Conservation (phyloP, 495 filamentous ascomycete species). For the Xanthoparmelia taractica region DNA sequence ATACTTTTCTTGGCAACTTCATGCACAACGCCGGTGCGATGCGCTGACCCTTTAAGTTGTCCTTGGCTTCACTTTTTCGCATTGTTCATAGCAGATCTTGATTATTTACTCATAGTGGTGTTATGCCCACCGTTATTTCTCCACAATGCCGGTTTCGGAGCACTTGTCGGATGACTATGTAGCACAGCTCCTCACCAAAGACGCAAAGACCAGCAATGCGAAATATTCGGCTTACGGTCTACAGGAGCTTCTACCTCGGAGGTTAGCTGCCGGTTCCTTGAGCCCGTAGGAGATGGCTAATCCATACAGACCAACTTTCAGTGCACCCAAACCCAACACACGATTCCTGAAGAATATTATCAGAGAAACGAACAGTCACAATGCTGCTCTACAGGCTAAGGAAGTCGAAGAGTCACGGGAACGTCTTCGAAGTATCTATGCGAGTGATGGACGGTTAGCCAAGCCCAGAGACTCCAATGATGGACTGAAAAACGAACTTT, state of each 20-base stretch:
- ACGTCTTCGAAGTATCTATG: slow-evolving; percentile 45
- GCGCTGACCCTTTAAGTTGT: not conserved
- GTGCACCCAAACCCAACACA: slow-evolving; percentile 84
- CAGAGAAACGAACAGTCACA: slow-evolving; percentile 80
- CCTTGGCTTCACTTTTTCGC: not conserved
- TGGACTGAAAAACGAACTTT: slow-evolving; percentile 5
- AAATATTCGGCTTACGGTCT: slow-evolving; percentile 68
- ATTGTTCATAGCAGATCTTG: not conserved
- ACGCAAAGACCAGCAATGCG: slow-evolving; percentile 60
- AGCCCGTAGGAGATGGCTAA: slow-evolving; percentile 14
- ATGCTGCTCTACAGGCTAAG: slow-evolving; percentile 74
- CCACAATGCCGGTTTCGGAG: slow-evolving; percentile 28
- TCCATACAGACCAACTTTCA: slow-evolving; percentile 41
- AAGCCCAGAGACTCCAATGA: slow-evolving; percentile 11
- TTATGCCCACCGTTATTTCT: not conserved
- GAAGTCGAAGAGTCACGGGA: slow-evolving; percentile 61
- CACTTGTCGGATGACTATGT: slow-evolving; percentile 56
- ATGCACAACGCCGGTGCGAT: not conserved
- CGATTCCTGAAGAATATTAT: slow-evolving; percentile 84
- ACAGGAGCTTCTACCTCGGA: slow-evolving; percentile 58
- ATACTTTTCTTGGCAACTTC: slow-evolving; percentile 12
- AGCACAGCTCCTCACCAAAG: slow-evolving; percentile 61
- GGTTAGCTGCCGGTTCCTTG: slow-evolving; percentile 39
- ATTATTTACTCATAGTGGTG: not conserved
- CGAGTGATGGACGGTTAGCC: slow-evolving; percentile 28